Evolutionary conservation across 1,284 basidiomycete genomes (phyloP), one percentile per base, ranked within the genome.

Genomic region (Termitomyces sp.): DNA sequence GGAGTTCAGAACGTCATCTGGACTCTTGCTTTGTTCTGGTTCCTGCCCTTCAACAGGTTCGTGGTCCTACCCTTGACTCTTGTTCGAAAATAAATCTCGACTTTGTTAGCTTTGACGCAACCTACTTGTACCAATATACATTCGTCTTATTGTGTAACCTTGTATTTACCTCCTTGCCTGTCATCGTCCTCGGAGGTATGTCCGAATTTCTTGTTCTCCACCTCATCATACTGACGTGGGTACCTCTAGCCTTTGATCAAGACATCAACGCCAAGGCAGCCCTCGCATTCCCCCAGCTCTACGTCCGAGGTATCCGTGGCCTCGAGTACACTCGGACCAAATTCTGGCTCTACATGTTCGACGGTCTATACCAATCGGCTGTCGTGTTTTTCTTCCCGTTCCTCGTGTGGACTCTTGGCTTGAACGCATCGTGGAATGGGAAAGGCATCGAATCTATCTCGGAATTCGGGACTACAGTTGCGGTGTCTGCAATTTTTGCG

Each of bases 21-120:
- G 90, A 94, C 92, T 4, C 80, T 97, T 61, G 87, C 88, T 10
- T 82, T 93, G 81, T 97, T 98, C 73, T 96, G 93, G 90, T 98
- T 82, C 72, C 78, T 96, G 67, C 85, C 93, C 50, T 96, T 84
- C 72, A 94, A 93, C 71, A 84, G 73, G 88, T 88, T 57, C 59
- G 78, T 71, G 13, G 10, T 19, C n/a, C 44, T 31, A 24, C 41
- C 39, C 8, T 21, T 43, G 35, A 48, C 34, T 48, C 35, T 39
- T n/a, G 30, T 28, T 47, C 41, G 31, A 30, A 10, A 49, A 14
- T 40, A 21, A 37, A 10, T 16, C n/a, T n/a, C 61, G 3, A 55
- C 50, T 61, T 10, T 13, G 37, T 16, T 44, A 91, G 90, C 68
- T 97, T 96, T 71, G 90, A 96, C 68, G 91, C 91, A 50, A 95